Base-by-base conservation (phyloP, 306 rosid species). In the Castanea sativa region DNA sequence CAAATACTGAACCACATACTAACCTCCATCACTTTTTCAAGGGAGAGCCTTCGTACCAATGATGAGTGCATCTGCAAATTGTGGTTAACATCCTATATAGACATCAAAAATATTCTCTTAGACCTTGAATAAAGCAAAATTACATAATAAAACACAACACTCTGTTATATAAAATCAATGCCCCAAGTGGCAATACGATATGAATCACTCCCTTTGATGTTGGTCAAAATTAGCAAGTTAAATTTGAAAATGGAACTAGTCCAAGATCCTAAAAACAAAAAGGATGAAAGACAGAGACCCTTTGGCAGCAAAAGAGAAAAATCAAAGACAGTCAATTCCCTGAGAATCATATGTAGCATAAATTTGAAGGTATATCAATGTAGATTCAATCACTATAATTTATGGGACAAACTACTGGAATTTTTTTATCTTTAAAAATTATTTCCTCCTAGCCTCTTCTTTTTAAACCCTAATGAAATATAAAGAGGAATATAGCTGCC, bases 61-160 rank as follows among this genome's bases (percentile, higher is more conserved):
- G 99, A 91, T 32, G 99, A 93, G 85, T 95, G 99, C 82, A 92
- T 88, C 88, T 88, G 98, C 85, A 95, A 82, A 79, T 86, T 77
- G 53, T 79, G 92, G 73, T 79, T 84, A 60, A 74, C 87, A 67
- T 87, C 94, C 99, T 88, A 74, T 35, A 77, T 25, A 67, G 76
- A 53, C 55, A 71, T 51, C 21, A 79, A 70, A 70, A 76, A 32
- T 19, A 76, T 19, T 33, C n/a, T 74, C 58, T 18, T 14, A 57
- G 75, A 56, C 49, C 60, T n/a, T 14, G 6, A 75, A 23, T 38
- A 18, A n/a, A 57, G 21, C 33, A 78, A 45, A 71, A 83, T 23
- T 74, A 20, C 59, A 25, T 1, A n/a, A 55, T 55, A 9, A 49
- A 33, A 41, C n/a, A 60, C 23, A 19, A 33, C 35, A 5, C 52